Conservation (phyloP, 1,139 yeast genomes). For the Zygoascus hellenicus region DNA sequence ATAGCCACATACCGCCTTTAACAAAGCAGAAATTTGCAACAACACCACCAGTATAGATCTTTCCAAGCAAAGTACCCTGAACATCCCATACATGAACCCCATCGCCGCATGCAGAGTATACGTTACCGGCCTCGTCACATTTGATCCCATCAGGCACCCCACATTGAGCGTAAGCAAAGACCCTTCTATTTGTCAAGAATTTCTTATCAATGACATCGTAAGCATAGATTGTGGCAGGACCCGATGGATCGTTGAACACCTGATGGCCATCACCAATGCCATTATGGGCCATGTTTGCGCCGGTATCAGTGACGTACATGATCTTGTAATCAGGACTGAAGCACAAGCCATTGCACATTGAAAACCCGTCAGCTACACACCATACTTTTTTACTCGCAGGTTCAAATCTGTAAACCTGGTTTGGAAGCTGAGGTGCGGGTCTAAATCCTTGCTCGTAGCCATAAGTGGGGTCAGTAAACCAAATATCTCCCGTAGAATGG, state of each 20-base stretch:
- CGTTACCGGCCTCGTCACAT: slow-evolving; percentile 26
- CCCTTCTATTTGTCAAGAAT: slow-evolving; percentile 20
- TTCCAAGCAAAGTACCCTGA: slow-evolving; percentile 27
- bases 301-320: slow-evolving; percentile 27
- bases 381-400: slow-evolving; percentile 23
- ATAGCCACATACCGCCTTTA: slow-evolving; percentile 33
- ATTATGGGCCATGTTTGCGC: slow-evolving; percentile 18
- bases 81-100: slow-evolving; percentile 31
- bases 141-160: slow-evolving; percentile 32
- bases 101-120: slow-evolving; percentile 28
- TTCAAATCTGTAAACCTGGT: slow-evolving; percentile 26
- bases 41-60: slow-evolving; percentile 23
- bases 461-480: slow-evolving; percentile 31
- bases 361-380: slow-evolving; percentile 26
- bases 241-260: slow-evolving; percentile 2
- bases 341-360: slow-evolving; percentile 27
- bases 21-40: slow-evolving; percentile 27
- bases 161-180: slow-evolving; percentile 26
- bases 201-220: slow-evolving; percentile 24
- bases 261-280: slow-evolving; percentile 13
- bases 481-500: slow-evolving; percentile 24
- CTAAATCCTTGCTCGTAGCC: slow-evolving; percentile 23
- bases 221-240: slow-evolving; percentile 24
- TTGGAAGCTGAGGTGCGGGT: slow-evolving; percentile 20
- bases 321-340: slow-evolving; percentile 24